Conservation (phyloP, 1,139 yeast genomes). For the Meyerozyma smithsonii region DNA sequence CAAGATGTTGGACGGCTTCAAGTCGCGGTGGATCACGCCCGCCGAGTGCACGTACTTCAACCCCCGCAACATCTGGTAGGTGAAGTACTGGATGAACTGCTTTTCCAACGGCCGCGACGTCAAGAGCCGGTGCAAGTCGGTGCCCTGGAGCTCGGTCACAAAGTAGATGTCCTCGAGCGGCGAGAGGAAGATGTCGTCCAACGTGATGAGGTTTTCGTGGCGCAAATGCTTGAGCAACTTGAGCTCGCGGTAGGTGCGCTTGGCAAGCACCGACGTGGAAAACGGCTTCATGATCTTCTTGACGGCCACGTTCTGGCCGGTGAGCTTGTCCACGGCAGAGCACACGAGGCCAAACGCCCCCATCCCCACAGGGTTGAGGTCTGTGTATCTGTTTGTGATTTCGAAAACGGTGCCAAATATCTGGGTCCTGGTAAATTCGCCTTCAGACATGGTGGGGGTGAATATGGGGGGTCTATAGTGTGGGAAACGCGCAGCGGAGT, state of each 20-base stretch:
- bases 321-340: constrained; percentile 87
- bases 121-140: constrained; percentile 86
- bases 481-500: too few relatives aligned
- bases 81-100: constrained; percentile 93
- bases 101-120: constrained; percentile 92
- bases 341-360: constrained; percentile 98
- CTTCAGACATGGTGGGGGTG: constrained; percentile 13
- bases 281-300: constrained; percentile 98
- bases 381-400: constrained; percentile 85
- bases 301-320: constrained; percentile 92
- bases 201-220: constrained; percentile 89
- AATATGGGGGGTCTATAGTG: background rate
- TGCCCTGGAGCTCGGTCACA: constrained; percentile 95
- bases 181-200: constrained; percentile 90
- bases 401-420: constrained; percentile 90
- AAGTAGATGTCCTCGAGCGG: constrained; percentile 96
- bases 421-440: constrained; percentile 42
- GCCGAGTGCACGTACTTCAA: constrained; percentile 95
- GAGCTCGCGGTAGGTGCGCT: constrained; percentile 92
- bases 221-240: constrained; percentile 87
- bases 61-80: constrained; percentile 91
- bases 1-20: constrained; percentile 87
- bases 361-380: constrained; percentile 97
- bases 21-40: constrained; percentile 92
- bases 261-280: constrained; percentile 89